These are phyloP conservation scores for Curvularia spicifera DNA, from an alignment of 2,329 filamentous ascomycete species.

Conservation along the genomic window DNA sequence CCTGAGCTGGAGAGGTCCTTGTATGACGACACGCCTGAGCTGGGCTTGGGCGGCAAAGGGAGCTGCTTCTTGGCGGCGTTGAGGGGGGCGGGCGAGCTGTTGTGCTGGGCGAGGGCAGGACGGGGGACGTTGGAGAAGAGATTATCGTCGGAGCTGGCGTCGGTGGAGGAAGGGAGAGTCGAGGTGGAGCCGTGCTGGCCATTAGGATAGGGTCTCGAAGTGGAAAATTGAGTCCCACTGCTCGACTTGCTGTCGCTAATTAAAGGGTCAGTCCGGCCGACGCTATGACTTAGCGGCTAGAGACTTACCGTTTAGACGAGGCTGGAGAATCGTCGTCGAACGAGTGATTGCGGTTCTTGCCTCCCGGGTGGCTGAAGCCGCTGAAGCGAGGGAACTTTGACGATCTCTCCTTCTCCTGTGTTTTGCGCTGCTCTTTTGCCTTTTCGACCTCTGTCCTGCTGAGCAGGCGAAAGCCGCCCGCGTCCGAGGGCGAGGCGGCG, in stretches of 20 bases:
- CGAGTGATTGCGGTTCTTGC: conserved; percentile 45
- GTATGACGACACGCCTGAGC: conserved; percentile 29
- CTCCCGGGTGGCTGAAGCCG: conserved; percentile 36
- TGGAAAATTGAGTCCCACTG: conserved; percentile 46
- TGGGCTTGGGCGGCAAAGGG: conserved; percentile 36
- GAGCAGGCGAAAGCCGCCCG: conserved; percentile 45
- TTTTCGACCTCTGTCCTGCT: conserved; percentile 42
- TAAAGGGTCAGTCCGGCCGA: conserved; percentile 36
- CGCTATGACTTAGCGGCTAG: conserved; percentile 28
- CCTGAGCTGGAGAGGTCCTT: conserved; percentile 24
- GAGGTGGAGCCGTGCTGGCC: conserved; percentile 48
- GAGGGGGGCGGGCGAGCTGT: conserved; percentile 37
- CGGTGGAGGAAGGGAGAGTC: conserved; percentile 51
- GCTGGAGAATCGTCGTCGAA: conserved; percentile 47
- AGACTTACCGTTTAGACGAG: conserved; percentile 47
- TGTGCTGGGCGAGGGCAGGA: conserved; percentile 38
- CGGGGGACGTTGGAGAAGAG: conserved; percentile 45
- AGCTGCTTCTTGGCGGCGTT: conserved; percentile 36
- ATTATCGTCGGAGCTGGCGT: conserved; percentile 48
- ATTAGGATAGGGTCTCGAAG: conserved; percentile 46
- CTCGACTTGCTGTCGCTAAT: conserved; percentile 51
- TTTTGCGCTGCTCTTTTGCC: conserved; percentile 37
- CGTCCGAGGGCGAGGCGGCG: conserved; percentile 29
- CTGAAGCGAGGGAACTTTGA: conserved; percentile 46
- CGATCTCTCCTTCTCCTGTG: conserved; percentile 40